Percentiles rank a stretch among this genome's conserved stretches.
Evolutionary conservation across 2,329 filamentous ascomycete genomes (phyloP).

Genomic region (Clarireedia monteithiana): DNA sequence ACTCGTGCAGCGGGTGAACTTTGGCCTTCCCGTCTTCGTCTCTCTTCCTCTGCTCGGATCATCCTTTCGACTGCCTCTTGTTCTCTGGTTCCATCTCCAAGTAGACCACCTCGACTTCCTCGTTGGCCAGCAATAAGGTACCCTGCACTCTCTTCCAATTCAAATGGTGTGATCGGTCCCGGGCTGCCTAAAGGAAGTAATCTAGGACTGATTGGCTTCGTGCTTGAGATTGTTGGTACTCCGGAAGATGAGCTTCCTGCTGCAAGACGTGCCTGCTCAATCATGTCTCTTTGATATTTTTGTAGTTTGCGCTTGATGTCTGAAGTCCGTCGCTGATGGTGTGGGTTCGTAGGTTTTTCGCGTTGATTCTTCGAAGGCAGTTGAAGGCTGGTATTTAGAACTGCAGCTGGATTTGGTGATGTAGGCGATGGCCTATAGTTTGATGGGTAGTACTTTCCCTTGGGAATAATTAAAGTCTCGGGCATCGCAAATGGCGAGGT

Average conservation of each 20-base stretch:
- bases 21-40: conserved; percentile 6
- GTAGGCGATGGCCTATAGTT: conserved; percentile 42
- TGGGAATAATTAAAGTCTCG: conserved; percentile 33
- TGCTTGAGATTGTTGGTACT: conserved; percentile 19
- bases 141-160: conserved; percentile 35
- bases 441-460: conserved; percentile 57
- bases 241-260: conserved; percentile 23
- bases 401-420: conserved; percentile 12
- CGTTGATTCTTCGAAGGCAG: conserved; percentile 25
- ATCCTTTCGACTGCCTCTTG: conserved; percentile 5
- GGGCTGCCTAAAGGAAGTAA: conserved; percentile 49
- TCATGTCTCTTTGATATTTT: conserved; percentile 55
- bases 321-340: conserved; percentile 34
- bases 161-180: conserved; percentile 55
- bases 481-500: conserved; percentile 10
- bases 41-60: conserved; percentile 5
- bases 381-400: conserved; percentile 21
- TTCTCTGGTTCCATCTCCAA: conserved; percentile 4
- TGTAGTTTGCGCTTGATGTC: conserved; percentile 45
- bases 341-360: conserved; percentile 26
- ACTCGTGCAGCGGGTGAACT: conserved; percentile 5
- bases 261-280: conserved; percentile 46
- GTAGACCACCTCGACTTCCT: conserved; percentile 1
- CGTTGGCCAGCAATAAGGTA: conserved; percentile 22
- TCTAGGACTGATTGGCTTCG: conserved; percentile 42